These are phyloP conservation scores for Penicillium waksmanii DNA, from an alignment of 495 filamentous ascomycete species.

Conservation along the genomic window DNA sequence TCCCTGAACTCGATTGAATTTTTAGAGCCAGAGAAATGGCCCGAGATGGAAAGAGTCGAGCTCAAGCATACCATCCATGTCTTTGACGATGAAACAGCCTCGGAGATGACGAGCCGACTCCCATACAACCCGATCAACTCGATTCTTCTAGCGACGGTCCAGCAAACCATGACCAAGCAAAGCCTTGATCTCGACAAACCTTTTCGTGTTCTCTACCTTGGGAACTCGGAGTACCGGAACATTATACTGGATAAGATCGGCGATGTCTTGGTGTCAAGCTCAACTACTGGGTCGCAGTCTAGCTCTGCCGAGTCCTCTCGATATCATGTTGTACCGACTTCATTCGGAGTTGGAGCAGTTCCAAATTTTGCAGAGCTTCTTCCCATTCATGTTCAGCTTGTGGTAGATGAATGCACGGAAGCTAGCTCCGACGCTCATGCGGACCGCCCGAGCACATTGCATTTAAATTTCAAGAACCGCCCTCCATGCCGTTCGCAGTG, in stretches of 20 bases:
- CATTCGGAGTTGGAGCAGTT: conserved; percentile 61
- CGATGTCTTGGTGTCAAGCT: conserved; percentile 61
- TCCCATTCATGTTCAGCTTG: conserved; percentile 74
- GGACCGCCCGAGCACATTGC: conserved; percentile 49
- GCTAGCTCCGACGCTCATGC: conserved; percentile 51
- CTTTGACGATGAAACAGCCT: conserved; percentile 56
- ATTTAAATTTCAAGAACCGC: conserved; percentile 62
- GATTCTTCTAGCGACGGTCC: conserved; percentile 58
- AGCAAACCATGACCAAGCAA: conserved; percentile 72
- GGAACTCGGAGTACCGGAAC: conserved; percentile 62
- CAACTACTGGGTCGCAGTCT: conserved; percentile 41
- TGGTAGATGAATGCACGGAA: conserved; percentile 70
- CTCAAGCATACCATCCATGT: conserved; percentile 66
- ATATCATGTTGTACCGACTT: conserved; percentile 77
- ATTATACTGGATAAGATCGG: conserved; percentile 77
- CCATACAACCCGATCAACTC: conserved; percentile 31
- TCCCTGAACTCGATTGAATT: conserved; percentile 61
- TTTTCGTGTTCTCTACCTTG: conserved; percentile 71
- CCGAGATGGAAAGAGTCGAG: conserved; percentile 56
- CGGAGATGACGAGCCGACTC: conserved; percentile 48
- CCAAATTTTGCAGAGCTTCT: conserved; percentile 70
- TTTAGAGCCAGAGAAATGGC: conserved; percentile 57
- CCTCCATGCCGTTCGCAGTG: conserved; percentile 49
- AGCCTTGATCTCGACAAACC: conserved; percentile 66
- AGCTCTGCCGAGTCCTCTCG: conserved; percentile 59